Base-by-base conservation (phyloP, 352 stramenopile species). In the Globisporangium irregulare region DNA sequence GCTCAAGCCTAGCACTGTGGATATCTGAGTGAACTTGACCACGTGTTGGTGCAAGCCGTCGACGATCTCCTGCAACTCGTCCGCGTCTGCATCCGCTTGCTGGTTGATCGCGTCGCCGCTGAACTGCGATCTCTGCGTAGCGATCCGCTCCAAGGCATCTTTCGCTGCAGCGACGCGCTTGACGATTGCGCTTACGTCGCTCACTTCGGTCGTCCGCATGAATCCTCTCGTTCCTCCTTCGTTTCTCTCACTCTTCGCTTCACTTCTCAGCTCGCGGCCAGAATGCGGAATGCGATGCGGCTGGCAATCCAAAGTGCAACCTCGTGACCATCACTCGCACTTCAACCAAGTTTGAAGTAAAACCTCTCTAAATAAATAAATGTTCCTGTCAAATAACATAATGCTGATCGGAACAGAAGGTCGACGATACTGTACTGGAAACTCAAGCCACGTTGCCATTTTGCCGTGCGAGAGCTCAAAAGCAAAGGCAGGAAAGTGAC, bases 11-110 rank as follows among this genome's bases (percentile, higher is more conserved):
- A 76, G 59, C 10, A 86, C 48, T 1, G 84, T 66, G 7, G 75
- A 67, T 6, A 79, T 76, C 0, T 59, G 61, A 4, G 53, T 29
- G 12, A 80, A 66, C 10, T 29, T 43, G 43, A 60, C 50, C 41
- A 89, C 32, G 4, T 72, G 9, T 4, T 64, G 50, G 32, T 85
- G 76, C n/a, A 93, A 68, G 38, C 29, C 41, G 64, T 70, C 29
- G 79, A 66, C 48, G 12, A 41, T 25, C 29, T 29, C 22, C 20
- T 68, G 41, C 53, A 62, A 34, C 12, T 51, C 32, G 46, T 34
- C 62, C 34, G 73, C 43, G 2, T 25, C 50, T 27, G 43, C 61
- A 20, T 69, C 51, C 32, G 6, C 43, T 51, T 51, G 43, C 8
- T 51, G 43, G 25, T 73, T 59, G 3, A 48, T 48, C 8, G 46